Evolutionary conservation across 179 eudicot genomes (phyloP), one percentile per base, ranked within the genome.

Genomic region (Carnegiea gigantea): DNA sequence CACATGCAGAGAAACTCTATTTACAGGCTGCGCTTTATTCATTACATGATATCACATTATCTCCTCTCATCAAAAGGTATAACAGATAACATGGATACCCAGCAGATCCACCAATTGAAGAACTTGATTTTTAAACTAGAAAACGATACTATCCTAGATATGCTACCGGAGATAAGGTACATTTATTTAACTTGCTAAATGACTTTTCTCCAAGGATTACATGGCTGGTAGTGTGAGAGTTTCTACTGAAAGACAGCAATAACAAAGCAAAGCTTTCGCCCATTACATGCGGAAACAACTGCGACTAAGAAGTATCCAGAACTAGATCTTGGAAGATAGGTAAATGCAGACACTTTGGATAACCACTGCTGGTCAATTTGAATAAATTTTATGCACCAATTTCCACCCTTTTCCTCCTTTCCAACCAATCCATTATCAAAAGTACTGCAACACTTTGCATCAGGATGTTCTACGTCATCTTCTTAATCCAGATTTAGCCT

Each of bases 51-150:
- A 79, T 43, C 51, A 12, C 17, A 73, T 9, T 48, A 43, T 43
- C 13, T 73, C 33, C 15, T 13, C 28, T 26, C 7, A 11, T n/a
- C 54, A 73, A 40, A 40, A 40, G 44, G 6, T 40, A 28, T 23
- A 73, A n/a, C 51, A 43, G 76, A n/a, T 1, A 44, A 73, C 26
- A 43, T 43, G 76, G 33, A 20, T 73, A 73, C 54, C 54, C 76
- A n/a, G 30, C 28, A 44, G 30, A 73, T 73, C 15, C 77, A 68
- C 48, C 76, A 38, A 6, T 60, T 36, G 15, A 24, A 40, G 11
- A 76, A 40, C 46, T 53, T 33, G 33, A 53, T 33, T 64, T 57
- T 40, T 40, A 40, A n/a, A 26, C 68, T 79, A 78, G 64, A 51
- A 23, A 17, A 40, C n/a, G 30, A 18, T 48, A 68, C 12, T 44